These are phyloP conservation scores for Blastobotrys buckinghamii DNA, from an alignment of 1,139 yeast species.

Conservation along the genomic window DNA sequence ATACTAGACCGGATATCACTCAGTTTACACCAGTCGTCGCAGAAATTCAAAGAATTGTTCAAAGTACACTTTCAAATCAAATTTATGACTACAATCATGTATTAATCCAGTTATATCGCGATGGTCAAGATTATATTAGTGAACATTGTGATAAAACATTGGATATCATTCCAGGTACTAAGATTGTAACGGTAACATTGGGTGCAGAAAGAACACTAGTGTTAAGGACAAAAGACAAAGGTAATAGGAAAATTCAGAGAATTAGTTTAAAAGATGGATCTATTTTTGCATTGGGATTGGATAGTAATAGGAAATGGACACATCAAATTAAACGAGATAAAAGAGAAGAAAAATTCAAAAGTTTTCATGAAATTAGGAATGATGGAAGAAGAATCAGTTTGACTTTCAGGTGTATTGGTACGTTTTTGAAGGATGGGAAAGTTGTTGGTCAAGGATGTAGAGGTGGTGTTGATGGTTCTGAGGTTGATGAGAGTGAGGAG, in stretches of 20 bases:
- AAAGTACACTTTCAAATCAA: not conserved
- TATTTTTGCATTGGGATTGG: conserved; percentile 4
- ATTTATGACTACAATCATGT: conserved; percentile 3
- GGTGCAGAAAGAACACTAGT: conserved; percentile 5
- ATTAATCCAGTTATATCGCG: conserved; percentile 5
- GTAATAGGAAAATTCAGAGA: not conserved
- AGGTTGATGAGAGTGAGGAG: not conserved
- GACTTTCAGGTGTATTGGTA: conserved; percentile 6
- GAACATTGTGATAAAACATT: conserved; percentile 9
- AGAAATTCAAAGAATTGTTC: not conserved
- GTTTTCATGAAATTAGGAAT: not conserved
- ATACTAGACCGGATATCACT: conserved; percentile 1
- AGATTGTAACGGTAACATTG: conserved; percentile 4
- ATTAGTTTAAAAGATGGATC: not conserved
- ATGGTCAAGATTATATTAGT: conserved; percentile 5
- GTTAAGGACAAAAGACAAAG: conserved; percentile 2
- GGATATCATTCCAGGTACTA: conserved; percentile 2
- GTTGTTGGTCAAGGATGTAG: conserved; percentile 2
- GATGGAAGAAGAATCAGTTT: not conserved
- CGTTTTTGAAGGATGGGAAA: not conserved
- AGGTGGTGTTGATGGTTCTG: not conserved
- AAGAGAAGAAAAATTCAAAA: not conserved
- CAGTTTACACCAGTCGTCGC: not conserved
- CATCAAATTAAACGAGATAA: conserved; percentile 7
- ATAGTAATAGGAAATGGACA: conserved; percentile 7